These are phyloP conservation scores for Yamadazyma paraphyllophila DNA, from an alignment of 805 yeast species.

Conservation along the genomic window DNA sequence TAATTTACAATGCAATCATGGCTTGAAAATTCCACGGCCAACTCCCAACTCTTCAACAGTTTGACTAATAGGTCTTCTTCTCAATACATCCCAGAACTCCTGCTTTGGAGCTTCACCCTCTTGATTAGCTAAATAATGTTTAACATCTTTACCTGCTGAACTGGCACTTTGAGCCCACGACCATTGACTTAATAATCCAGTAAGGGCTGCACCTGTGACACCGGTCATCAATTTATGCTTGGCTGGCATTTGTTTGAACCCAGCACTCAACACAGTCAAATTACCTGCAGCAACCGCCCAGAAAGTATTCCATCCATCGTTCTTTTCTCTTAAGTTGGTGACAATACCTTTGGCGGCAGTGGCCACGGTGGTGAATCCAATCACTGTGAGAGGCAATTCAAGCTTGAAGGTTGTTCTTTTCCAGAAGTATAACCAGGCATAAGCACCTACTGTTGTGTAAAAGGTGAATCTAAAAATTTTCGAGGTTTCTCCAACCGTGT, in stretches of 20 bases:
- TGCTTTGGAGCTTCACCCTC: conserved; percentile 31
- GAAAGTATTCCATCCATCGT: conserved; percentile 61
- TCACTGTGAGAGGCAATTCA: conserved; percentile 38
- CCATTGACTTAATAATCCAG: conserved; percentile 38
- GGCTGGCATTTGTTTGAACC: conserved; percentile 40
- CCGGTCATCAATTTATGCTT: conserved; percentile 43
- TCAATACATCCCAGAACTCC: conserved; percentile 77
- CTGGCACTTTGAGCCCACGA: conserved; percentile 41
- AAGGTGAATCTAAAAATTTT: conserved; percentile 46
- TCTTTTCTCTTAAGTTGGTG: conserved; percentile 60
- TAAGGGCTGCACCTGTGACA: conserved; percentile 36
- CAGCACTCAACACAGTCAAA: conserved; percentile 44
- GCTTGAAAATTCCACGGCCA: conserved; percentile 55
- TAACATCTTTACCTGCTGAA: conserved; percentile 37
- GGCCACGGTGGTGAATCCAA: conserved; percentile 49
- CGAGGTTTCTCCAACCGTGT: conserved; percentile 50
- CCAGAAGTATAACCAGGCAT: conserved; percentile 46
- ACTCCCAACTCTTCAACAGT: conserved; percentile 74
- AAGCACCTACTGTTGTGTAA: conserved; percentile 49
- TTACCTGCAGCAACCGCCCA: conserved; percentile 61
- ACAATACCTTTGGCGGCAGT: conserved; percentile 48
- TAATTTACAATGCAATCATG: conserved; percentile 17
- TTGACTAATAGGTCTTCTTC: conserved; percentile 79
- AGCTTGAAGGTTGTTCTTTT: conserved; percentile 42
- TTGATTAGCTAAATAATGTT: conserved; percentile 39